Evolutionary conservation across 164 flowering plant species (phyloP).

Genomic region (Liquidambar formosana): DNA sequence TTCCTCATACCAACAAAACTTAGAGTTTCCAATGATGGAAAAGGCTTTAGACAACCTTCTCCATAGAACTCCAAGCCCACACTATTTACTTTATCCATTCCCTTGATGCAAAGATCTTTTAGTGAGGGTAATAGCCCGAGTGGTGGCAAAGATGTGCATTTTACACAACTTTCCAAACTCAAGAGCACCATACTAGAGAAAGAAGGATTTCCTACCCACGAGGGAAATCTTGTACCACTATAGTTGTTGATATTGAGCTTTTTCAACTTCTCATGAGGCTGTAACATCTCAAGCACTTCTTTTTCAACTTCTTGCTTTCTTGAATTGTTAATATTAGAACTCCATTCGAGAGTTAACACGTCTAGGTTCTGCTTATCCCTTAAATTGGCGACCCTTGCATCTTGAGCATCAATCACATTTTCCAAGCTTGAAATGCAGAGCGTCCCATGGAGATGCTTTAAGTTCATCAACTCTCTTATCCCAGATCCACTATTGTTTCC

Average conservation of each 20-base stretch:
- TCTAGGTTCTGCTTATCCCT: conserved; percentile 10
- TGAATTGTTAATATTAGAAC: not conserved
- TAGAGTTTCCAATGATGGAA: conserved; percentile 16
- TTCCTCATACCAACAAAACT: not conserved
- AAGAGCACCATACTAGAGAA: not conserved
- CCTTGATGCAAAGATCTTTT: conserved; percentile 1
- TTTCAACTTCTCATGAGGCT: conserved; percentile 12
- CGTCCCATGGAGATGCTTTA: not conserved
- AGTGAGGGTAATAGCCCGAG: conserved; percentile 19
- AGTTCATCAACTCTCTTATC: conserved; percentile 6
- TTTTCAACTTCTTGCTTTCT: not conserved
- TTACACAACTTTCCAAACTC: not conserved
- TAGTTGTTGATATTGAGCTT: not conserved
- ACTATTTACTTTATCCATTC: not conserved
- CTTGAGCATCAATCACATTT: conserved; percentile 12
- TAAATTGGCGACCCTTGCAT: conserved; percentile 18
- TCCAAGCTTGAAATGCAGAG: conserved; percentile 10
- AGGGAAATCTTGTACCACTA: conserved; percentile 17
- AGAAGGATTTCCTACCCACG: conserved; percentile 15
- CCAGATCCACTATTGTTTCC: not conserved
- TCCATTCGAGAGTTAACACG: conserved; percentile 14
- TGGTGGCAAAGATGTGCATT: conserved; percentile 16
- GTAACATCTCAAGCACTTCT: conserved; percentile 3
- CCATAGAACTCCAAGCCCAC: conserved; percentile 1
- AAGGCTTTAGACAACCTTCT: conserved; percentile 1